Conservation (phyloP, 257 asterid species). For the Nemophila menziesii region DNA sequence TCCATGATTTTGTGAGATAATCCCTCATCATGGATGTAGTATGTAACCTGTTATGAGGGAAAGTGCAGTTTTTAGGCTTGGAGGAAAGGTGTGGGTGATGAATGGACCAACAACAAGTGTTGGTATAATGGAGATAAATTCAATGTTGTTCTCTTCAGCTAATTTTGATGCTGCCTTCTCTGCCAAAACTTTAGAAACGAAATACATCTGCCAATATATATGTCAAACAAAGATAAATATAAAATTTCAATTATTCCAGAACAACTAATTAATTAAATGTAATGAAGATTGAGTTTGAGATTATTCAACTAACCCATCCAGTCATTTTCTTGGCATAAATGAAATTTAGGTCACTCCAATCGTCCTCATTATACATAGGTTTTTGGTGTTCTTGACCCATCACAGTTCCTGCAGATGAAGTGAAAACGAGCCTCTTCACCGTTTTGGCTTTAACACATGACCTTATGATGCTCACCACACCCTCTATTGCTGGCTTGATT, state of each 20-base stretch:
- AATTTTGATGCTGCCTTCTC: constrained; percentile 63
- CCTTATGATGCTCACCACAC: too few relatives aligned
- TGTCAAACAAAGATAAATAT: neutral
- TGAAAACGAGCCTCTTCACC: too few relatives aligned
- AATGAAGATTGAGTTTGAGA: too few relatives aligned
- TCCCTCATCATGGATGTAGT: too few relatives aligned
- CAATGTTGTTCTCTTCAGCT: constrained; percentile 44
- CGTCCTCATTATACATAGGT: too few relatives aligned
- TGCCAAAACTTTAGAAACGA: constrained; percentile 66
- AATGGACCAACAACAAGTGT: constrained; percentile 86
- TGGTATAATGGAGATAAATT: constrained; percentile 70
- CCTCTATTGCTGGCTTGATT: constrained; percentile 81
- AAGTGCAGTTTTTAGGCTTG: constrained; percentile 81
- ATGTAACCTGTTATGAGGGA: constrained; percentile 58
- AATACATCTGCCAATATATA: constrained; percentile 81
- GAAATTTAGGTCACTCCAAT: too few relatives aligned
- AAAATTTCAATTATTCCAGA: neutral
- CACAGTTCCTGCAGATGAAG: constrained; percentile 76
- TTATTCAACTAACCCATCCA: too few relatives aligned
- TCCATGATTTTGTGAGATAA: too few relatives aligned
- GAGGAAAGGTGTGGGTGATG: constrained; percentile 62
- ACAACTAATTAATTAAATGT: too few relatives aligned
- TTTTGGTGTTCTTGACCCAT: constrained; percentile 53
- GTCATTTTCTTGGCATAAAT: too few relatives aligned
- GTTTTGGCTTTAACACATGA: too few relatives aligned